Base-by-base conservation (phyloP, 1,139 yeast genomes). In the Cylindricascospora bacillispora region DNA sequence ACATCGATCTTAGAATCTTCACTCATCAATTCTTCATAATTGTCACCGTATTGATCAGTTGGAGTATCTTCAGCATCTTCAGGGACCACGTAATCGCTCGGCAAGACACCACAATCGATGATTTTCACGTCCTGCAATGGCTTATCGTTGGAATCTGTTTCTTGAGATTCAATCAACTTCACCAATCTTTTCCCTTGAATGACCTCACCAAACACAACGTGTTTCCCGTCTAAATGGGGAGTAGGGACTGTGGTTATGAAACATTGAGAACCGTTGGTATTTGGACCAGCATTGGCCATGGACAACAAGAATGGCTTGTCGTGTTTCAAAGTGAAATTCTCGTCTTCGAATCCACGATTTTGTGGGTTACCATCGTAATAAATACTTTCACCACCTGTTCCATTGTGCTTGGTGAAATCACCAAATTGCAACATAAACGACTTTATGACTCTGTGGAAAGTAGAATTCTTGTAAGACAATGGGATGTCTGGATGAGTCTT, bases 341-440 rank as follows among this genome's bases (percentile, higher is more conserved):
- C 98, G 54, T 89, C 98, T 51, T 80, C 93, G 52, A 89, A 89
- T n/a, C n/a, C n/a, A n/a, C n/a, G n/a, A n/a, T n/a, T n/a, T n/a
- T n/a, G n/a, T n/a, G n/a, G n/a, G n/a, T n/a, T n/a, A 57, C 82
- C 85, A 47, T 81, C 95, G 11, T 97, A 97, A 53, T 86, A 89
- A 43, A 85, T 86, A 18, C 93, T 79, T 56, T 80, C 93, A 33
- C 97, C 97, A 25, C 97, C 97, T 22, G 89, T 80, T 18, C 97
- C 97, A 43, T 79, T 63, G 15, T 79, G 82, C 40, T 72, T 74
- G 26, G 95, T 85, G 62, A 86, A 86, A 52, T 89, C 98, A 48
- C 98, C 98, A 54, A 95, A 95, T 60, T 85, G 97, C 47, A 81
- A 69, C 95, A 86, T 86, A 54, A 85, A 85, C 23, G 71, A 73